Base-by-base conservation (phyloP, 495 filamentous ascomycete species). In the Poronia punctata region DNA sequence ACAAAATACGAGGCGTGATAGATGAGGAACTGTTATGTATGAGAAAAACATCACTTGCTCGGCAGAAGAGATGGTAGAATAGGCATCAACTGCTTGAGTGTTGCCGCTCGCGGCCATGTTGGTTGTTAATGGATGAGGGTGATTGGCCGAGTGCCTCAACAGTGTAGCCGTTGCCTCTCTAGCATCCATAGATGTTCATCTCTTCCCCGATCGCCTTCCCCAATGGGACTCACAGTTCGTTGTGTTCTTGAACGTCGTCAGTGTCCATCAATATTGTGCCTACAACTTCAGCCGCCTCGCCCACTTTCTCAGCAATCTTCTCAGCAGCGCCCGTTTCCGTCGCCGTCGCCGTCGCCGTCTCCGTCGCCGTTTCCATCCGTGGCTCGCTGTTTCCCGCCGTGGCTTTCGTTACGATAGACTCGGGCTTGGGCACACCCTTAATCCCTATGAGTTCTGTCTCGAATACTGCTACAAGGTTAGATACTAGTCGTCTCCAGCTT, bases 361-460 rank as follows among this genome's bases (percentile, higher is more conserved):
- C 57, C 41, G 64, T 64, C n/a, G 49, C 50, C 17, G 57, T 42
- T 17, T 50, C 54, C 15, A 52, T 57, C 70, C 58, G 15, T 16
- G 52, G 21, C 12, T 38, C 34, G 21, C 50, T 48, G 17, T 50
- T 47, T 36, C 40, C 53, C 16, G 53, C 48, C 39, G 54, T 59
- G 18, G 60, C 44, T 57, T 72, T 70, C 48, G 62, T 62, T 20
- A 67, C 58, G 42, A 71, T 68, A 17, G 61, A 59, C 36, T 70
- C 70, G 45, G 74, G 72, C 33, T 71, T 66, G 40, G 71, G 61
- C 15, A 94, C 88, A 12, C 92, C 92, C 7, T 79, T 68, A 57
- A 97, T 97, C 29, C 73, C 85, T 54, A 95, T 70, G 54, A 98
- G 70, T 62, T 94, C 87, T 43, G 92, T 97, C 70, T 94, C 86